Evolutionary conservation across 345 rosid species (phyloP), one percentile per base, ranked within the genome.

Genomic region (Linum trigynum): DNA sequence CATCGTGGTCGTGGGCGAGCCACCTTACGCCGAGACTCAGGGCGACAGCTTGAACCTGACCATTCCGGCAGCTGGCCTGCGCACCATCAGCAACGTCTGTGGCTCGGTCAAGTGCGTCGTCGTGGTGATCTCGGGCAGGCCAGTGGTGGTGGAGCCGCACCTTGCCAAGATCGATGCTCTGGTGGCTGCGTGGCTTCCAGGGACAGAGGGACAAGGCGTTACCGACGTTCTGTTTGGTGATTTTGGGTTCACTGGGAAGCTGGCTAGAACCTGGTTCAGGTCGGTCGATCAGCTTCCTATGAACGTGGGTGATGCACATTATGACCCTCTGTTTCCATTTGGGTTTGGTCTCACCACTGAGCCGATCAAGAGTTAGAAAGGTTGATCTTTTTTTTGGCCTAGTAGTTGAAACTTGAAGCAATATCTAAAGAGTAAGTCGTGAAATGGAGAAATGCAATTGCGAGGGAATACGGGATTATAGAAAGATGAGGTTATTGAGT

Each of bases 261-360:
- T 60, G 39, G 17, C 63, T 3, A 14, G 63, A 15, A 38, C 63
- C 2, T 60, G 63, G 63, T 60, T 60, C 17, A 60, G 38, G 63
- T 32, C 7, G 10, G 63, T 60, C 37, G n/a, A 37, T 60, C 42
- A 60, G 39, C 17, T 37, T 37, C 63, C 63, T 0, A 60, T 60
- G 63, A 60, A 60, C 39, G 40, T 60, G 8, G 63, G 63, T 35
- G 63, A 60, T 42, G 10, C 39, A 3, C 63, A 60, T 38, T 37
- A 38, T 14, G 43, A 60, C 41, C 63, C 63, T 2, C 16, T 60
- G 7, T 60, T 60, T 17, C 63, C 42, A 38, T 60, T 60, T 10
- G 63, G 42, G 41, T 60, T 60, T 60, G 63, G 63, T 5, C 40
- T 60, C 41, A 60, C 63, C 8, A 60, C 63, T 60, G 41, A 38